A percentile compares a stretch with the other conserved stretches of the same genome.
Evolutionary conservation across 495 filamentous ascomycete species (phyloP).

Genomic region (Massariosphaeria phaeospora): DNA sequence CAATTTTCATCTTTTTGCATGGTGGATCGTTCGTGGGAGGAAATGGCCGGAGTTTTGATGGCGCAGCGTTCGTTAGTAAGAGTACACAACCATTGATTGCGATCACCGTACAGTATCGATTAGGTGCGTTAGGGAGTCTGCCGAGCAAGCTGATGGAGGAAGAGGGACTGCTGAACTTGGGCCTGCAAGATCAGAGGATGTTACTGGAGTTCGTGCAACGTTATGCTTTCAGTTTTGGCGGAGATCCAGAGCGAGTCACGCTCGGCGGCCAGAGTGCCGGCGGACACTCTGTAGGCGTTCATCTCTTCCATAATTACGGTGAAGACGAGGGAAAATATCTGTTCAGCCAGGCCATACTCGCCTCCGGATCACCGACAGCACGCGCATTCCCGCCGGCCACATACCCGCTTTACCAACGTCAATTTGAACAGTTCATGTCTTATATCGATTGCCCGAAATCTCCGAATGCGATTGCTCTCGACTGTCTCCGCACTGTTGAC

Average conservation of each 20-base stretch:
- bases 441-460: conserved; percentile 4
- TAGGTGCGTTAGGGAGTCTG: conserved; percentile 18
- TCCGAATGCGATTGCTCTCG: conserved; percentile 4
- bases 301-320: conserved; percentile 25
- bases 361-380: conserved; percentile 16
- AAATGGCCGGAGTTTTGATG: conserved; percentile 15
- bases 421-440: conserved; percentile 15
- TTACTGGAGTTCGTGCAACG: conserved; percentile 23
- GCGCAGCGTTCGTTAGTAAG: conserved; percentile 12
- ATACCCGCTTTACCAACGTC: conserved; percentile 15
- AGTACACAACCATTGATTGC: conserved; percentile 13
- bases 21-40: conserved; percentile 15
- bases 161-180: conserved; percentile 21
- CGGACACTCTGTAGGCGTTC: conserved; percentile 20
- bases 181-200: conserved; percentile 14
- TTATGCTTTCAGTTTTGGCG: conserved; percentile 17
- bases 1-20: conserved; percentile 17
- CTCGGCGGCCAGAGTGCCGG: conserved; percentile 23
- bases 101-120: conserved; percentile 25
- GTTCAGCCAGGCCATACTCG: conserved; percentile 15
- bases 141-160: conserved; percentile 13
- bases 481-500: conserved; percentile 8
- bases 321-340: conserved; percentile 9
- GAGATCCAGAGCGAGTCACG: conserved; percentile 16
- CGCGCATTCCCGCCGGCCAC: conserved; percentile 15